Conservation (phyloP, 140 eudicot species). For the Flaveria floridana region DNA sequence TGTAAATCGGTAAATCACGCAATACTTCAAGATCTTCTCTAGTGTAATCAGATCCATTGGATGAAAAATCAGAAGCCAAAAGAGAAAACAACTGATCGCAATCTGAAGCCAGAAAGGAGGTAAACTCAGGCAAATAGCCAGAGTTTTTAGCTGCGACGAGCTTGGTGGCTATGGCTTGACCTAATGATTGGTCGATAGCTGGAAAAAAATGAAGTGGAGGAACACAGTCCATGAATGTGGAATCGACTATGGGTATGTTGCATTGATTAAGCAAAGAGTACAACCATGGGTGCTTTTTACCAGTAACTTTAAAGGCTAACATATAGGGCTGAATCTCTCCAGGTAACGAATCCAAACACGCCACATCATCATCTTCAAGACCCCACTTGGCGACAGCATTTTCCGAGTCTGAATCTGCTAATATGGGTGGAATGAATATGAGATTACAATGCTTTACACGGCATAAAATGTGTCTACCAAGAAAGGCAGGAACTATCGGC, state of each 20-base stretch:
- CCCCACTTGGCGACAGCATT: constrained; percentile 33
- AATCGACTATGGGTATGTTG: constrained; percentile 74
- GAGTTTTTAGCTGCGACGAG: constrained; percentile 81
- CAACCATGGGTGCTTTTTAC: constrained; percentile 76
- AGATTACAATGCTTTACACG: constrained; percentile 83
- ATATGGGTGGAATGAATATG: constrained; percentile 74
- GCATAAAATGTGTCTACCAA: constrained; percentile 92
- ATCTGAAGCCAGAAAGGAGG: constrained; percentile 59
- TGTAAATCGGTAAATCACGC: constrained; percentile 79
- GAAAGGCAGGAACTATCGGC: constrained; percentile 98
- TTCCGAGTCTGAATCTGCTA: constrained; percentile 34
- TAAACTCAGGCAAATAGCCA: constrained; percentile 79
- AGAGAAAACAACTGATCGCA: constrained; percentile 64
- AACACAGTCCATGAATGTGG: constrained; percentile 79
- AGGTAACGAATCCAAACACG: constrained; percentile 44
- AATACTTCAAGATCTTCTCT: constrained; percentile 77
- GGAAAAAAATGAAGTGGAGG: constrained; percentile 61
- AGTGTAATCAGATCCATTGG: constrained; percentile 56
- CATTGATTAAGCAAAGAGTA: constrained; percentile 80
- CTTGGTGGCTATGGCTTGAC: constrained; percentile 71
- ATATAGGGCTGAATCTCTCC: constrained; percentile 44
- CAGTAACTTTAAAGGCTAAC: constrained; percentile 47
- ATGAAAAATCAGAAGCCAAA: constrained; percentile 74
- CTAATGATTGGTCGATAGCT: constrained; percentile 56
- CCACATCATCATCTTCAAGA: constrained; percentile 38